Conservation (phyloP, 306 rosid genomes). For the Quercus bicolor region DNA sequence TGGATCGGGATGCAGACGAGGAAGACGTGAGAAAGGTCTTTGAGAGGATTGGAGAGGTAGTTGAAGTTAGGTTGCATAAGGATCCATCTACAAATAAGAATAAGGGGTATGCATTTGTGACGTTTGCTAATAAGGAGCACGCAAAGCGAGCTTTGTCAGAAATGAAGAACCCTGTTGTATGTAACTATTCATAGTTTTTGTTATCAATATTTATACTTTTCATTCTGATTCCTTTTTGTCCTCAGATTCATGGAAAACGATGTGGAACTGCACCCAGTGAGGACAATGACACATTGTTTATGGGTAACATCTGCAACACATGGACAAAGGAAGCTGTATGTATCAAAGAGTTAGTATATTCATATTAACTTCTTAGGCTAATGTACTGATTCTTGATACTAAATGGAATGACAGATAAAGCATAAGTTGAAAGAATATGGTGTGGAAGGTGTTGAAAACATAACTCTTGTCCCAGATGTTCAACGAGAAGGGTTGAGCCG, state of each 20-base stretch:
- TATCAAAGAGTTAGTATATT: slow-evolving; percentile 12
- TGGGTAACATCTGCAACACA: slow-evolving; percentile 78
- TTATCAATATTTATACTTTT: neutral
- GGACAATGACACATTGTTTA: slow-evolving; percentile 65
- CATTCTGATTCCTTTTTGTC: slow-evolving; percentile 17
- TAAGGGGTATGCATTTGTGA: slow-evolving; percentile 79
- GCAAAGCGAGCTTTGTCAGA: slow-evolving; percentile 66
- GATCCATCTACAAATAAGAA: slow-evolving; percentile 55
- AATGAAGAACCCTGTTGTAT: slow-evolving; percentile 82
- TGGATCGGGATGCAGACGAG: slow-evolving; percentile 71
- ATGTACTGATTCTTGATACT: slow-evolving; percentile 23
- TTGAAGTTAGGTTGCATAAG: slow-evolving; percentile 71
- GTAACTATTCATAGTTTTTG: slow-evolving; percentile 26
- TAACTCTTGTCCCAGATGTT: slow-evolving; percentile 66
- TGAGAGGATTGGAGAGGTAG: slow-evolving; percentile 72
- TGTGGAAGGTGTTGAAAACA: slow-evolving; percentile 64
- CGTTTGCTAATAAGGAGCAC: slow-evolving; percentile 65
- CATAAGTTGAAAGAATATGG: slow-evolving; percentile 73
- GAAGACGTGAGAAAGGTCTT: slow-evolving; percentile 73
- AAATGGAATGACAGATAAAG: slow-evolving; percentile 50
- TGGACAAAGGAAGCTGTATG: slow-evolving; percentile 89
- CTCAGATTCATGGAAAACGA: slow-evolving; percentile 72
- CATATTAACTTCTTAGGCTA: slow-evolving; percentile 8
- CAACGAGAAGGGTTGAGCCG: slow-evolving; percentile 64
- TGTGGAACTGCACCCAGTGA: slow-evolving; percentile 77